phyloP scores from a whole-genome alignment of 164 flowering plant genomes.

The Kingdonia uniflora region DNA sequence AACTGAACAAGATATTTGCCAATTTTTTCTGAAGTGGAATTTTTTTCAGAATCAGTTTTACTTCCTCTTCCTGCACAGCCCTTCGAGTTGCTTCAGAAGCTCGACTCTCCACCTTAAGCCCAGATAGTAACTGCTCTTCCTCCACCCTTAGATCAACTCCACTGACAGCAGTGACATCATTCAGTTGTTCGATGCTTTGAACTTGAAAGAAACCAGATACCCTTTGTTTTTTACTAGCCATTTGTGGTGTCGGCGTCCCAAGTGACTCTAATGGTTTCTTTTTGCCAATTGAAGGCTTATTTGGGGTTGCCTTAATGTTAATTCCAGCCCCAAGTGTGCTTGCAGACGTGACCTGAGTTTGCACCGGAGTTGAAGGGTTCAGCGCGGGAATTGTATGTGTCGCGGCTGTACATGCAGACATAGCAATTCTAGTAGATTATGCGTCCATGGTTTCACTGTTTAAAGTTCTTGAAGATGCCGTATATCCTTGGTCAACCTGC shows the following conservation, averaged over 20 bases:
- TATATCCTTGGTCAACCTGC: constrained; percentile 35
- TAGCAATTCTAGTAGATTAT: no score
- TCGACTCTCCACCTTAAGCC: constrained; percentile 75
- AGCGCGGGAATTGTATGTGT: neutral
- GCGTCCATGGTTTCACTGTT: no score
- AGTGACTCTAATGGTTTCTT: constrained; percentile 71
- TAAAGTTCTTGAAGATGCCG: constrained; percentile 18
- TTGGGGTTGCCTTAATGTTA: constrained; percentile 47
- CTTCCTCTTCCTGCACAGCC: constrained; percentile 95
- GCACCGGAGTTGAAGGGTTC: constrained; percentile 8
- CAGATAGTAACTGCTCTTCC: constrained; percentile 87
- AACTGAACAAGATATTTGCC: constrained; percentile 59
- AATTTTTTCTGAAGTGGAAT: constrained; percentile 69
- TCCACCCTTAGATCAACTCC: constrained; percentile 96
- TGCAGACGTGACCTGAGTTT: constrained; percentile 37
- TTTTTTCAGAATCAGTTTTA: constrained; percentile 68
- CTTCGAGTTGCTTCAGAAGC: constrained; percentile 80
- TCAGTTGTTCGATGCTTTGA: constrained; percentile 95
- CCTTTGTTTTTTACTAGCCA: constrained; percentile 83
- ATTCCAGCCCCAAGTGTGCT: constrained; percentile 27
- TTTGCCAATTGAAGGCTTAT: constrained; percentile 65
- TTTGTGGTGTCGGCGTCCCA: constrained; percentile 57
- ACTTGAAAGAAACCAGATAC: constrained; percentile 63
- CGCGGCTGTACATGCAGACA: neutral
- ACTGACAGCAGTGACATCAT: constrained; percentile 98